A percentile compares a stretch with the other conserved stretches of the same genome.
phyloP scores from a whole-genome alignment of 2,329 filamentous ascomycete genomes.

The Xylaria sp. region DNA sequence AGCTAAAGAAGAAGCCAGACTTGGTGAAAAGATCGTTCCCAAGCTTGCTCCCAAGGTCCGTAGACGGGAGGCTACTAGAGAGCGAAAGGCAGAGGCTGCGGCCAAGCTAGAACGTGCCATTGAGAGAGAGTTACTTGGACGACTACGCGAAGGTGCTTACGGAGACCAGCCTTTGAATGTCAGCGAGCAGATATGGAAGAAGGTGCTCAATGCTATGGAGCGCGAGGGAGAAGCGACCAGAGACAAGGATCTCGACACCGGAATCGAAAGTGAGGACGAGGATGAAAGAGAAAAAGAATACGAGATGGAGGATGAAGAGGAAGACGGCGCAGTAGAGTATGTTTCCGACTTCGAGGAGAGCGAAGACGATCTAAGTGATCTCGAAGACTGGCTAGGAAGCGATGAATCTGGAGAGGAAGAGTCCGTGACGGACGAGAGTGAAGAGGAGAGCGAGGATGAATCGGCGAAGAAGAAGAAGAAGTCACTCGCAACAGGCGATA shows the following conservation, averaged over 20 bases:
- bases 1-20: slow-evolving; percentile 84
- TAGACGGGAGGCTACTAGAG: slow-evolving; percentile 74
- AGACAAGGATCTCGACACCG: slow-evolving; percentile 88
- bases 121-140: slow-evolving; percentile 91
- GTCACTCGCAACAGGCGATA: slow-evolving; percentile 51
- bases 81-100: slow-evolving; percentile 77
- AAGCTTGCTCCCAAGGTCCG: slow-evolving; percentile 90
- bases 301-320: slow-evolving; percentile 61
- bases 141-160: slow-evolving; percentile 89
- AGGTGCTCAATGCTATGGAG: slow-evolving; percentile 90
- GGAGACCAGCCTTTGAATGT: slow-evolving; percentile 95
- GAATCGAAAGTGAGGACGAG: slow-evolving; percentile 71
- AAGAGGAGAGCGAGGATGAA: slow-evolving; percentile 59
- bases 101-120: slow-evolving; percentile 96
- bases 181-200: slow-evolving; percentile 95
- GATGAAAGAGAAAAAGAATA: slow-evolving; percentile 67
- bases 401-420: slow-evolving; percentile 65
- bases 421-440: slow-evolving; percentile 62
- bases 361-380: slow-evolving; percentile 77
- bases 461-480: slow-evolving; percentile 61
- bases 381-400: slow-evolving; percentile 92
- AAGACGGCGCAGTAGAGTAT: slow-evolving; percentile 85
- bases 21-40: slow-evolving; percentile 87
- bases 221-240: slow-evolving; percentile 80
- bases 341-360: slow-evolving; percentile 89